Conservation (phyloP, 1,284 basidiomycete genomes). For the Microbotryomycetes sp. region DNA sequence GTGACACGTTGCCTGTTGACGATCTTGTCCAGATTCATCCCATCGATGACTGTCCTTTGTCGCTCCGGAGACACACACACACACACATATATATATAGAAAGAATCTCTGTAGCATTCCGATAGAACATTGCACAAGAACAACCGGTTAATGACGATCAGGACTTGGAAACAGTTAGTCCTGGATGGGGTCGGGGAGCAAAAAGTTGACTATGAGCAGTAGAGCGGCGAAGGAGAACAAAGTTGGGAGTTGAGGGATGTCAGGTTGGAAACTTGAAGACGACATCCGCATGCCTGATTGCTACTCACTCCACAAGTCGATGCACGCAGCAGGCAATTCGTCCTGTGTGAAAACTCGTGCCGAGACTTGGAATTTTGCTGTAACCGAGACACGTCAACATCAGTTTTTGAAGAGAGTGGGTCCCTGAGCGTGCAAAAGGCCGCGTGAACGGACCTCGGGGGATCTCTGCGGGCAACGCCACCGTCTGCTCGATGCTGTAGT, state of each 20-base stretch:
- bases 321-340: conserved; percentile 73
- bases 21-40: too few species aligned
- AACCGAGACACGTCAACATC: background rate
- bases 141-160: background rate
- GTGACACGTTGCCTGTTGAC: too few species aligned
- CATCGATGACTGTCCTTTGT: too few species aligned
- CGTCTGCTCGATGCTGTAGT: conserved; percentile 64
- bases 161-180: background rate
- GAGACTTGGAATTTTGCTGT: conserved; percentile 77
- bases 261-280: background rate
- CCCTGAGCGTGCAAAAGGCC: background rate
- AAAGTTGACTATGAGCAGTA: conserved; percentile 51
- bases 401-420: background rate
- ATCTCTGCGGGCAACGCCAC: conserved; percentile 82
- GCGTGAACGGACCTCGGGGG: conserved; percentile 60
- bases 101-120: background rate
- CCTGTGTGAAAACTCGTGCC: conserved; percentile 64
- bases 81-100: too few species aligned
- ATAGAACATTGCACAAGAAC: background rate
- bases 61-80: too few species aligned
- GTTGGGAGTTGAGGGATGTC: background rate
- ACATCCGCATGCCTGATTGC: too few species aligned
- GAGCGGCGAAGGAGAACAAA: background rate
- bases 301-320: conserved; percentile 52
- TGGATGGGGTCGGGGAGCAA: conserved; percentile 34